Conservation (phyloP, 2,329 filamentous ascomycete species). For the Sporothrix globosa region DNA sequence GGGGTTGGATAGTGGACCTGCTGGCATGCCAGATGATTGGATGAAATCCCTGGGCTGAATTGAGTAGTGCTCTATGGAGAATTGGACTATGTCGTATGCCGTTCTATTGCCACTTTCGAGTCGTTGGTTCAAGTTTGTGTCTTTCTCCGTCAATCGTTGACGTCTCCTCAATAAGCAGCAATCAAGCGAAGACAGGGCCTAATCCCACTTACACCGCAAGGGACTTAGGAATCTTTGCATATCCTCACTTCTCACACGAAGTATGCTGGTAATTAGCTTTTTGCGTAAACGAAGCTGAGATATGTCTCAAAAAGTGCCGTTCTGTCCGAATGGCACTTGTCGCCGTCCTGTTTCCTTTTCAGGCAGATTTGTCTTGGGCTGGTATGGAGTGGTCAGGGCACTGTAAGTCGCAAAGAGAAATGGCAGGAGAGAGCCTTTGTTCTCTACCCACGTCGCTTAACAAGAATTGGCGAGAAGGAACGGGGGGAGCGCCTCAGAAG, state of each 20-base stretch:
- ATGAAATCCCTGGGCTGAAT: not conserved
- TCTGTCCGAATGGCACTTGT: not conserved
- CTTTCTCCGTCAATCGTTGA: not conserved
- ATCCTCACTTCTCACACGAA: not conserved
- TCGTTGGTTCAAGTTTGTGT: not conserved
- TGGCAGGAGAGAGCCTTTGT: not conserved
- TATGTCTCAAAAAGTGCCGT: too few relatives aligned
- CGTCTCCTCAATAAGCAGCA: not conserved
- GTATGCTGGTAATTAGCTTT: too few relatives aligned
- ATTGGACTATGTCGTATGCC: too few relatives aligned
- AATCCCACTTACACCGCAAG: not conserved
- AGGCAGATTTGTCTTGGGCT: not conserved
- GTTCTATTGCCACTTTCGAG: too few relatives aligned
- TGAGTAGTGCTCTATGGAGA: too few relatives aligned
- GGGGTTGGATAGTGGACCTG: conserved; percentile 10
- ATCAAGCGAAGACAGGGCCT: not conserved
- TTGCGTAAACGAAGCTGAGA: too few relatives aligned
- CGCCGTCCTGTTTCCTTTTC: conserved; percentile 1
- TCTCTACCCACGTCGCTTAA: not conserved
- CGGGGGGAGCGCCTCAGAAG: not conserved
- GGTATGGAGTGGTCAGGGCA: not conserved
- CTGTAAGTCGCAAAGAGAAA: not conserved
- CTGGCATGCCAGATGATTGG: conserved; percentile 22
- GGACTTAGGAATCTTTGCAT: not conserved
- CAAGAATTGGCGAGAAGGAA: conserved; percentile 4